phyloP scores from a whole-genome alignment of 2,329 filamentous ascomycete species.

The Aspergillus sp. region DNA sequence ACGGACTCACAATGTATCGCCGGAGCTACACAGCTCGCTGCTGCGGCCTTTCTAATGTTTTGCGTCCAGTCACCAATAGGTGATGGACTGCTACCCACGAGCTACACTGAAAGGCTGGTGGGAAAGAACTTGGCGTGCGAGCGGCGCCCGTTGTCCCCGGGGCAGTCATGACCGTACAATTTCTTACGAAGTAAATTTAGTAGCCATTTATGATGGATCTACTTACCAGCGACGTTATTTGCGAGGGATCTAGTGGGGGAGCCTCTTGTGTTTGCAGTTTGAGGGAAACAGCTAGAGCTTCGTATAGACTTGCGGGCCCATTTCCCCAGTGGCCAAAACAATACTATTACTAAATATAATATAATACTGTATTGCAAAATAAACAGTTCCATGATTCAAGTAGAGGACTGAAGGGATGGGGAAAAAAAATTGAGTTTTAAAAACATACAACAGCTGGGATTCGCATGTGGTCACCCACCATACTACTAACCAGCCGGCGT shows the following conservation, averaged over 20 bases:
- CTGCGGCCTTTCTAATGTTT: neutral
- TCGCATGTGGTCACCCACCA: conserved; percentile 14
- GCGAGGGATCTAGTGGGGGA: neutral
- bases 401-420: no score
- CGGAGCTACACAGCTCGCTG: neutral
- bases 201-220: neutral
- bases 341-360: no score
- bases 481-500: conserved; percentile 12
- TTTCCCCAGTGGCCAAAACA: no score
- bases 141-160: neutral
- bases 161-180: neutral
- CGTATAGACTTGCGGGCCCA: neutral
- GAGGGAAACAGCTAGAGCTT: neutral
- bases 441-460: conserved; percentile 13
- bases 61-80: neutral
- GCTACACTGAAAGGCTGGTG: neutral
- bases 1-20: no score
- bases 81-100: no score
- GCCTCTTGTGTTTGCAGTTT: neutral
- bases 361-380: no score
- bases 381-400: no score
- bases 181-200: neutral
- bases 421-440: neutral
- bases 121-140: neutral
- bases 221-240: neutral